Conservation (phyloP, 2,329 filamentous ascomycete genomes). For the Fusarium tupiense region DNA sequence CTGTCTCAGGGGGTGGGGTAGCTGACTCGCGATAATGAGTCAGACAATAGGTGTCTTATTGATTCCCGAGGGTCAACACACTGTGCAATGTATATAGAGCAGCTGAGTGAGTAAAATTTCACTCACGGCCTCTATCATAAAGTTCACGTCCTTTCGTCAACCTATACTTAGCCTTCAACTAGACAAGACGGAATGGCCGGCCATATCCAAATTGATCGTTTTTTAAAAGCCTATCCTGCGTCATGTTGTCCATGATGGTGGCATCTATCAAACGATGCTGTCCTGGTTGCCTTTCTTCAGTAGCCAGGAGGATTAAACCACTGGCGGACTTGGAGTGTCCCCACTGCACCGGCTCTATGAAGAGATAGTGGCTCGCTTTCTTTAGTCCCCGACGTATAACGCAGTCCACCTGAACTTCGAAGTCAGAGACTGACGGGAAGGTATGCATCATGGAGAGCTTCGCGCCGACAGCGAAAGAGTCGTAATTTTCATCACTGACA, state of each 20-base stretch:
- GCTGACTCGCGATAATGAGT: background rate
- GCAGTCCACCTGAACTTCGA: too few relatives aligned
- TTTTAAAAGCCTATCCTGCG: background rate
- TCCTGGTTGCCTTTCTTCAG: background rate
- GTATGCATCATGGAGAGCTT: background rate
- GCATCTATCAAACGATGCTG: background rate
- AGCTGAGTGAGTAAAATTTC: too few relatives aligned
- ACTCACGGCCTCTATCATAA: too few relatives aligned
- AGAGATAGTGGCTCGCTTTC: background rate
- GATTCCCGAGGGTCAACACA: too few relatives aligned
- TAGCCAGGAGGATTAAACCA: background rate
- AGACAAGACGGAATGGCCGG: background rate
- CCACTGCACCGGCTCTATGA: background rate
- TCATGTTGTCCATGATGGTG: background rate
- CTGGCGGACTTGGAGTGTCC: background rate
- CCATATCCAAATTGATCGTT: background rate
- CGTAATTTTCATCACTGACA: background rate
- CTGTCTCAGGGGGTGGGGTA: background rate
- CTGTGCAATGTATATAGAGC: too few relatives aligned
- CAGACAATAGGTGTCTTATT: rapidly evolving
- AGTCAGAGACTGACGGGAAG: too few relatives aligned
- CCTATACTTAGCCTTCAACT: rapidly evolving
- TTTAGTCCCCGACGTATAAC: background rate
- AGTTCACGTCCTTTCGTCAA: too few relatives aligned
- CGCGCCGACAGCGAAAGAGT: background rate